Evolutionary conservation across 208 protist genomes (phyloP).

Genomic region (Porcisia deanei): DNA sequence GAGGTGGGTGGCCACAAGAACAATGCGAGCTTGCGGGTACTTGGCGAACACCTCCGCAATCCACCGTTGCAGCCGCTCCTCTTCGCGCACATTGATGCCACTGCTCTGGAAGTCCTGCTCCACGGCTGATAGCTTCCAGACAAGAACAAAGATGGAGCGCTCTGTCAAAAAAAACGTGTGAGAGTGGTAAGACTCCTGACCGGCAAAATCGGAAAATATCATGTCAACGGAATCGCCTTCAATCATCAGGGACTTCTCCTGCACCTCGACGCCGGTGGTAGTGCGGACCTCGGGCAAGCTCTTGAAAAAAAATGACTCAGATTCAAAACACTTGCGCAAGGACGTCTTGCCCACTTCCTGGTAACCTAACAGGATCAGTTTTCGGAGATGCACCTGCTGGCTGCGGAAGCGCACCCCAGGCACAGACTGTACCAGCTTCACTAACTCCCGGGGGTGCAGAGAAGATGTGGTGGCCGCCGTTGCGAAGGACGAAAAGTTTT

Average conservation of each 20-base stretch:
- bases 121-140: constrained; percentile 90
- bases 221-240: constrained; percentile 66
- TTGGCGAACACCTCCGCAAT: constrained; percentile 89
- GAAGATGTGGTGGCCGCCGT: constrained; percentile 3
- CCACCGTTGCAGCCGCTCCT: constrained; percentile 85
- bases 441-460: constrained; percentile 18
- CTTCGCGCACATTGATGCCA: constrained; percentile 78
- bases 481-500: constrained; percentile 15
- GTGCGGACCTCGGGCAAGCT: constrained; percentile 76
- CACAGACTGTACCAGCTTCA: constrained; percentile 17
- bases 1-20: constrained; percentile 87
- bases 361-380: constrained; percentile 84
- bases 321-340: constrained; percentile 88
- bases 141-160: constrained; percentile 84
- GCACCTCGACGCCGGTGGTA: constrained; percentile 83
- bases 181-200: constrained; percentile 88
- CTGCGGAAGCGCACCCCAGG: constrained; percentile 53
- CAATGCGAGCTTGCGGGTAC: constrained; percentile 70
- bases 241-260: constrained; percentile 55
- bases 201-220: constrained; percentile 84
- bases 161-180: constrained; percentile 87
- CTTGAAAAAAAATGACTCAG: constrained; percentile 82
- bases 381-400: constrained; percentile 69
- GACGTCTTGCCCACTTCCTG: constrained; percentile 92
- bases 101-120: constrained; percentile 84